phyloP scores from a whole-genome alignment of 2,329 filamentous ascomycete species.

The Hyphodiscus sp. region DNA sequence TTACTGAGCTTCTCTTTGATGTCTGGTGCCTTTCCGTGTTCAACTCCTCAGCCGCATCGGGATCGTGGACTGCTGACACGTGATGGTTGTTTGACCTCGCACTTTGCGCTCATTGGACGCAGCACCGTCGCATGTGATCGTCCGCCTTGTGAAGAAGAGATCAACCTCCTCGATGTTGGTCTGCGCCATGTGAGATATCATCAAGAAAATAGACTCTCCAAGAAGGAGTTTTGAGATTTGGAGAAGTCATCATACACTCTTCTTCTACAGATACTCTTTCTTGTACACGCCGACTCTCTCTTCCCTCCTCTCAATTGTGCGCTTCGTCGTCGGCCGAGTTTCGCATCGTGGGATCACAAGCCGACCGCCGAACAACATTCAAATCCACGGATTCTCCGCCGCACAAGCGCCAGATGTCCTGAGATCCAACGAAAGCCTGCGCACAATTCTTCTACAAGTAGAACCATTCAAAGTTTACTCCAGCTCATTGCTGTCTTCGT shows the following conservation, averaged over 20 bases:
- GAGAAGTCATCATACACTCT: not conserved
- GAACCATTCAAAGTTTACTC: not conserved
- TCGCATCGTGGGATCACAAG: not conserved
- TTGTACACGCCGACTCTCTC: not conserved
- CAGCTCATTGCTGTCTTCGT: conserved; percentile 5
- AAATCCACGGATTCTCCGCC: not conserved
- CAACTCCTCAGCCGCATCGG: no score
- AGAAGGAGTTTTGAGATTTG: not conserved
- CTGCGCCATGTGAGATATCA: not conserved
- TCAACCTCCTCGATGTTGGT: not conserved
- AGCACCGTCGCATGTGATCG: conserved; percentile 1
- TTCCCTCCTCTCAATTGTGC: not conserved
- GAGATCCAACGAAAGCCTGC: not conserved
- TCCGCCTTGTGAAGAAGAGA: not conserved
- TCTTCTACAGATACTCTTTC: not conserved
- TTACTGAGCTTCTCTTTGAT: not conserved
- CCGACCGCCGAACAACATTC: not conserved
- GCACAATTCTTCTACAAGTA: not conserved
- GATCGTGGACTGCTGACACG: not conserved
- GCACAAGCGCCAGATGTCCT: not conserved
- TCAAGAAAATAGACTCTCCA: not conserved
- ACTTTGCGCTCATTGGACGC: not conserved
- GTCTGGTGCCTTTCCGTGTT: no score
- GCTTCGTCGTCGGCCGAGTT: no score
- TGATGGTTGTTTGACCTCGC: not conserved